A percentile compares a stretch with the other conserved stretches of the same genome.
phyloP scores from a whole-genome alignment of 805 yeast species.

The Pichia membranifaciens region DNA sequence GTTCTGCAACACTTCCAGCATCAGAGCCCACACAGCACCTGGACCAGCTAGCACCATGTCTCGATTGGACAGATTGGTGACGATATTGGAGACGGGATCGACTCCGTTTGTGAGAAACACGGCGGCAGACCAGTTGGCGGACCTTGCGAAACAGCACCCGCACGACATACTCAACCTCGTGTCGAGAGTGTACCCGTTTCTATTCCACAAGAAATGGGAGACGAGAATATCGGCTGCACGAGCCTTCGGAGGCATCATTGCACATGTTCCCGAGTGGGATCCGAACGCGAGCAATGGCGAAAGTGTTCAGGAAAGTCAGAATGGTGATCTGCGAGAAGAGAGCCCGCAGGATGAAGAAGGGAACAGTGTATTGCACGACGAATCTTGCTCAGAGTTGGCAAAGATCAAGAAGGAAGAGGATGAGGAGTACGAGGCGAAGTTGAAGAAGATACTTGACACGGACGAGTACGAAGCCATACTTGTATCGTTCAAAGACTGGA shows the following conservation, averaged over 20 bases:
- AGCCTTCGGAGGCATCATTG: slow-evolving; percentile 90
- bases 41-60: slow-evolving; percentile 20
- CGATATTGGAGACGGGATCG: slow-evolving; percentile 82
- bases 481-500: slow-evolving; percentile 46
- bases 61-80: slow-evolving; percentile 33
- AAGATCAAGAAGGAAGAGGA: slow-evolving; percentile 19
- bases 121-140: slow-evolving; percentile 96
- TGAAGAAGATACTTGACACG: slow-evolving; percentile 28
- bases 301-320: slow-evolving; percentile 12
- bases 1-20: slow-evolving; percentile 1
- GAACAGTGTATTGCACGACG: not conserved
- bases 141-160: slow-evolving; percentile 89
- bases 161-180: slow-evolving; percentile 80
- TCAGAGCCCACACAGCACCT: not conserved
- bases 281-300: slow-evolving; percentile 45
- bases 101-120: slow-evolving; percentile 89
- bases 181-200: slow-evolving; percentile 86
- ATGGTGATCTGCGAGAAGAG: not conserved
- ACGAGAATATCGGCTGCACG: slow-evolving; percentile 91
- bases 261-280: slow-evolving; percentile 75
- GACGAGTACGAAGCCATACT: slow-evolving; percentile 43
- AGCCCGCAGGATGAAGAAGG: not conserved
- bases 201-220: slow-evolving; percentile 86
- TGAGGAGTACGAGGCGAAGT: slow-evolving; percentile 27
- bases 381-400: slow-evolving; percentile 11